Conservation (phyloP, 495 filamentous ascomycete genomes). For the Astrocystis sublimbata region DNA sequence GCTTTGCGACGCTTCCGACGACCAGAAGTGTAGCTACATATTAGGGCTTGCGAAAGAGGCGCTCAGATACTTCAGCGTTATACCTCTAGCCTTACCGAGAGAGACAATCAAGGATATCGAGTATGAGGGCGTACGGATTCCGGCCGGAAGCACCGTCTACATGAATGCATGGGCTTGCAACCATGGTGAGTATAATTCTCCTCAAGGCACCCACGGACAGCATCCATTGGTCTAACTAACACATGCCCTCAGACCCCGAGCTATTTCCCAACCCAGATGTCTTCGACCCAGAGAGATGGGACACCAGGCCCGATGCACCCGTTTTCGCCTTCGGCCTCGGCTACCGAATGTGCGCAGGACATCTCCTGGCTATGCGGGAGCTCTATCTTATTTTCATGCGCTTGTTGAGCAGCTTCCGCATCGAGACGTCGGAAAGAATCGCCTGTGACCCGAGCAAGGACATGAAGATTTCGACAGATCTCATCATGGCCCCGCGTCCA, state of each 20-base stretch:
- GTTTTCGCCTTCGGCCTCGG: constrained; percentile 64
- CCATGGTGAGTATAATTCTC: constrained; percentile 41
- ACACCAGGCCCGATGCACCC: constrained; percentile 62
- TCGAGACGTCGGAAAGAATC: constrained; percentile 50
- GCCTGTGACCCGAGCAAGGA: constrained; percentile 58
- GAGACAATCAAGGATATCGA: constrained; percentile 60
- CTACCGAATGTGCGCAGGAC: constrained; percentile 67
- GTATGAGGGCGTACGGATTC: constrained; percentile 57
- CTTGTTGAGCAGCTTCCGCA: constrained; percentile 58
- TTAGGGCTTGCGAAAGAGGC: constrained; percentile 61
- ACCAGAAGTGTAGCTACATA: constrained; percentile 63
- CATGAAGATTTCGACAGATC: constrained; percentile 57
- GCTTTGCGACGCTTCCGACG: constrained; percentile 58
- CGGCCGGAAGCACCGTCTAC: constrained; percentile 61
- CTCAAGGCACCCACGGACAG: neutral
- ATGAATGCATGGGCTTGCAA: constrained; percentile 69
- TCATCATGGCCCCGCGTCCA: constrained; percentile 57
- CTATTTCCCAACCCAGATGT: constrained; percentile 59
- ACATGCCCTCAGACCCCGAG: constrained; percentile 46
- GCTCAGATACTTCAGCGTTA: constrained; percentile 60
- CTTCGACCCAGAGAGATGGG: constrained; percentile 63
- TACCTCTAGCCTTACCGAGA: constrained; percentile 62
- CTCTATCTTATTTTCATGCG: constrained; percentile 67
- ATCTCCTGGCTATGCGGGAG: constrained; percentile 63
- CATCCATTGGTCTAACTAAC: constrained; percentile 4